These are phyloP conservation scores for Isatis lusitanica DNA, from an alignment of 441 rosid species.

Conservation along the genomic window DNA sequence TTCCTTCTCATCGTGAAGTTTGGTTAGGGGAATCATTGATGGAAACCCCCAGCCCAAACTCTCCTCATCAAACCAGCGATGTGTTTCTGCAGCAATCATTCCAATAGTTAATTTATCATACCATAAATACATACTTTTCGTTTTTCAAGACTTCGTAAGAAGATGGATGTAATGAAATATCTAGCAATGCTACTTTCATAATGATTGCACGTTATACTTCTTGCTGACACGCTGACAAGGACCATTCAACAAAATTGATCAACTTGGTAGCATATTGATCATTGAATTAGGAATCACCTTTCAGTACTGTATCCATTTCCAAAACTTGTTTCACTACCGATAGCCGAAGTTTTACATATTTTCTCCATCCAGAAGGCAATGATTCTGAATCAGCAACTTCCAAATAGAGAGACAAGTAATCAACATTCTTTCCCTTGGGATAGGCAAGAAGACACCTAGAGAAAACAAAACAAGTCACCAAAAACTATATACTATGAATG, in stretches of 20 bases:
- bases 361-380: constrained; percentile 14
- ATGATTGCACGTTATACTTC: no score
- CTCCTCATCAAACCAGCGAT: background rate
- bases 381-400: background rate
- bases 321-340: background rate
- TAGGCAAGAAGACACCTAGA: background rate
- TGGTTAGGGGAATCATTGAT: background rate
- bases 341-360: background rate
- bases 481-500: background rate
- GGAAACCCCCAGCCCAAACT: background rate
- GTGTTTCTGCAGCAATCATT: background rate
- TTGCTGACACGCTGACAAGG: no score
- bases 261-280: no score
- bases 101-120: background rate
- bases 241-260: no score
- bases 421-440: background rate
- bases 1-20: background rate
- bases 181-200: no score
- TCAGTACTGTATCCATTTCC: background rate
- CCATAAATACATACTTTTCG: no score
- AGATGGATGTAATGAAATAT: no score
- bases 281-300: no score
- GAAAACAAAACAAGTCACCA: background rate
- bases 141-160: no score
- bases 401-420: background rate